Base-by-base conservation (phyloP, 1,139 yeast species). In the Debaryomyces fabryi region DNA sequence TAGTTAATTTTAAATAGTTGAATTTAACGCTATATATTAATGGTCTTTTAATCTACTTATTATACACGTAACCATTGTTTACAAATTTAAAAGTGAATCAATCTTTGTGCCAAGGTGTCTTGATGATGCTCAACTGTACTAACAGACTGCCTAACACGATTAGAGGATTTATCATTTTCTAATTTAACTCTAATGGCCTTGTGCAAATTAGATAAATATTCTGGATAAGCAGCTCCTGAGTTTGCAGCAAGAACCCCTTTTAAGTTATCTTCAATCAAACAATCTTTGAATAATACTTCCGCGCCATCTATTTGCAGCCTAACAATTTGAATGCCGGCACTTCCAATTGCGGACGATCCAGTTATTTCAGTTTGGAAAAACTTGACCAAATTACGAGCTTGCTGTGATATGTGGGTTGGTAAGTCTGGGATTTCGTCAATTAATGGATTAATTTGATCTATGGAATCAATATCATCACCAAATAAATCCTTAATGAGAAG, bases 401-500 rank as follows among this genome's bases (percentile, higher is more conserved):
- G 91, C 43, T 63, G 60, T 7, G 91, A 88, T 42, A 92, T 81
- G 29, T 78, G 83, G 0, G 96, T 86, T 6, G 83, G 84, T 18
- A 89, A 65, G 25, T 71, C 81, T 0, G 98, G 98, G 39, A 93
- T 69, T 56, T 82, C 85, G 58, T 79, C 82, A 41, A 77, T 58
- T n/a, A 80, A 61, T 3, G 83, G 72, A 44, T 75, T 76, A 20
- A 88, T 69, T 23, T 78, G 73, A 6, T 69, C 64, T 6, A 77
- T 60, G 1, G 75, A 55, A 3, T 72, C 72, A 18, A 81, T 76
- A 6, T 67, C 58, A 1, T 67, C 72, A 1, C 96, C 97, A 61
- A 92, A 85, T 49, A 93, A 68, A 64, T 92, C 98, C 53, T 79
- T 72, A 25, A 93, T 63, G 32, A 93, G 71, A 50, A 82, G 67